Evolutionary conservation across 1,284 basidiomycete genomes (phyloP), one percentile per base, ranked within the genome.

Genomic region (Cryptococcus wingfieldii): DNA sequence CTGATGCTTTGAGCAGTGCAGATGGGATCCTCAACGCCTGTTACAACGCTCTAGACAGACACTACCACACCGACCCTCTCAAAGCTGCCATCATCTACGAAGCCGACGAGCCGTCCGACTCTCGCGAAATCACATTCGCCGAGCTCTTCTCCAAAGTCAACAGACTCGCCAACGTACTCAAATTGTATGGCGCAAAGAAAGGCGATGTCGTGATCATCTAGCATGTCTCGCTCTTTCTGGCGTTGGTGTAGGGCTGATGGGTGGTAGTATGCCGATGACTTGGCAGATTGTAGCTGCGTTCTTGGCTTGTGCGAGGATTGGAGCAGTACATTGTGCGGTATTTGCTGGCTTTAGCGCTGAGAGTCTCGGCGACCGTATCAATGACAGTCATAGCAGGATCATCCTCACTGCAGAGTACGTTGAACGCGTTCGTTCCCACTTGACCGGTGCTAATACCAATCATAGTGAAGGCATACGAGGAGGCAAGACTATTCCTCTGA

Each of bases 51-150:
- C 89, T 98, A 56, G 96, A 98, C 78, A 85, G 96, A 62, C 75
- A 77, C 63, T 75, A 90, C 38, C 91, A 89, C 80, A 85, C 87
- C 75, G 80, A 92, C 71, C 95, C 95, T 0, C 80, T 97, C 74
- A 92, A 90, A 88, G 85, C 87, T 25, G 95, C 95, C 47, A 96
- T 98, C 79, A 95, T 98, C 79, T 98, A 95, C 80, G 95, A 98
- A 78, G 94, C 92, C 4, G 96, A 98, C 69, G 95, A 98, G 78
- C 90, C 93, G 1, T 85, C 83, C 55, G 83, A 92, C 60, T 88
- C 90, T 54, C 76, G 84, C 59, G 82, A 87, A 59, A 82, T 98
- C 73, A 82, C 86, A 43, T 98, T 90, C 74, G 81, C 82, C 19
- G 84, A 97, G 76, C 88, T 98, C 58, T 84, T 98, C 54, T 86